A percentile compares a stretch with the other conserved stretches of the same genome.
These are phyloP conservation scores for Podospora pseudocomata DNA, from an alignment of 495 filamentous ascomycete genomes.

Conservation along the genomic window DNA sequence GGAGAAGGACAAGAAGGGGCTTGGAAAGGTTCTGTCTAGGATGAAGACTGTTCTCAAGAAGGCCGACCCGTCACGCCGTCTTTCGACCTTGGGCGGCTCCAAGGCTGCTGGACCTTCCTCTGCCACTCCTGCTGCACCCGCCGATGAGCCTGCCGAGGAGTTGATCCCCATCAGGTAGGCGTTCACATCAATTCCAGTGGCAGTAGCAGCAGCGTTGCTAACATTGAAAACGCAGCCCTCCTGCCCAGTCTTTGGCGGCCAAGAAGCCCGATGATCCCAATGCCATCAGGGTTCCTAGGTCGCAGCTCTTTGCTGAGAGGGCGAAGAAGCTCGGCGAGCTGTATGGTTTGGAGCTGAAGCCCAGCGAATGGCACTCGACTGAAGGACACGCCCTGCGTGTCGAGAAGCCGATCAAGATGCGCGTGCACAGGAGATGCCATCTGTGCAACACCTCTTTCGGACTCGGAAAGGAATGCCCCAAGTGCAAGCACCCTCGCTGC, in stretches of 20 bases:
- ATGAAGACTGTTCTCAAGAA: slow-evolving; percentile 62
- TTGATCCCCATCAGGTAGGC: slow-evolving; percentile 30
- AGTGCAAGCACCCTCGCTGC: slow-evolving; percentile 75
- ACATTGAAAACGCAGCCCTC: slow-evolving; percentile 31
- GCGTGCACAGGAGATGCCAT: slow-evolving; percentile 81
- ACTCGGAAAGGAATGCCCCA: slow-evolving; percentile 59
- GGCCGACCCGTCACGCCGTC: slow-evolving; percentile 39
- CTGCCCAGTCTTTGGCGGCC: slow-evolving; percentile 25
- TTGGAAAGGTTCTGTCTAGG: slow-evolving; percentile 59
- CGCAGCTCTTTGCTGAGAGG: slow-evolving; percentile 61
- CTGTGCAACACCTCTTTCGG: slow-evolving; percentile 64
- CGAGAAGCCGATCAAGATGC: slow-evolving; percentile 87
- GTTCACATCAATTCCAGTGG: neutral
- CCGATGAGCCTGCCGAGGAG: slow-evolving; percentile 10
- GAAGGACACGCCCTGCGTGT: slow-evolving; percentile 64
- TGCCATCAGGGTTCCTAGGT: slow-evolving; percentile 40
- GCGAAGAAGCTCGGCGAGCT: slow-evolving; percentile 68
- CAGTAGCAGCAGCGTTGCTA: slow-evolving; percentile 6
- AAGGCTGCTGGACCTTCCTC: slow-evolving; percentile 18
- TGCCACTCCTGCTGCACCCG: slow-evolving; percentile 21
- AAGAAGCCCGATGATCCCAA: slow-evolving; percentile 24
- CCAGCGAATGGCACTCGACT: slow-evolving; percentile 61
- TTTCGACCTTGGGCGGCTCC: slow-evolving; percentile 19
- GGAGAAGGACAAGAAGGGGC: slow-evolving; percentile 55
- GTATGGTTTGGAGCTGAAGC: slow-evolving; percentile 67